Evolutionary conservation across 2,329 filamentous ascomycete species (phyloP).

Genomic region (Colletotrichum navitas): DNA sequence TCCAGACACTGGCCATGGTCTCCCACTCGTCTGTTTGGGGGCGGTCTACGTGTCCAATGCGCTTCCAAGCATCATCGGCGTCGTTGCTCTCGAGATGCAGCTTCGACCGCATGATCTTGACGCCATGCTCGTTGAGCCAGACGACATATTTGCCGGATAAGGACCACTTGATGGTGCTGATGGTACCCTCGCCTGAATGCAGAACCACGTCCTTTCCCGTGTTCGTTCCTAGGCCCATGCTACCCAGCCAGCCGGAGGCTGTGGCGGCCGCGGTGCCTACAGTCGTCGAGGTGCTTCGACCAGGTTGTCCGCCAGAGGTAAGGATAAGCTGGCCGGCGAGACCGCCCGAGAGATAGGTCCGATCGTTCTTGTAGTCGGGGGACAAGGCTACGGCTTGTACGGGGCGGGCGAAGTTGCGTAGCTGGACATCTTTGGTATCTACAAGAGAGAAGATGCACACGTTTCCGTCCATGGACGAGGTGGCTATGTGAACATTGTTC

Average conservation of each 20-base stretch:
- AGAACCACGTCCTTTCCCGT: slow-evolving; percentile 87
- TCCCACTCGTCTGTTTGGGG: slow-evolving; percentile 92
- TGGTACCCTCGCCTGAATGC: slow-evolving; percentile 91
- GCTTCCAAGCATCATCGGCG: slow-evolving; percentile 89
- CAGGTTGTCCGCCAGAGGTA: slow-evolving; percentile 83
- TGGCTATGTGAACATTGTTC: slow-evolving; percentile 93
- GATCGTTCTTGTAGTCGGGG: slow-evolving; percentile 91
- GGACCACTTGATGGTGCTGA: slow-evolving; percentile 95
- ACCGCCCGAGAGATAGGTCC: slow-evolving; percentile 91
- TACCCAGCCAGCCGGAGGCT: slow-evolving; percentile 91
- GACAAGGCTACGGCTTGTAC: slow-evolving; percentile 94
- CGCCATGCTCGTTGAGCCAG: slow-evolving; percentile 97
- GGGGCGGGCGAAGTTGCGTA: slow-evolving; percentile 93
- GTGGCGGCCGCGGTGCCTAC: slow-evolving; percentile 84
- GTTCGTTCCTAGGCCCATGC: slow-evolving; percentile 83
- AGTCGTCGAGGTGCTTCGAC: slow-evolving; percentile 89
- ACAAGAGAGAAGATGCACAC: slow-evolving; percentile 91
- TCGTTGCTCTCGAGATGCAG: slow-evolving; percentile 82
- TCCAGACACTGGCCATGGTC: slow-evolving; percentile 97
- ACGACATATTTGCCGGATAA: slow-evolving; percentile 90
- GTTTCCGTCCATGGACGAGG: slow-evolving; percentile 94
- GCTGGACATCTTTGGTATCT: slow-evolving; percentile 88
- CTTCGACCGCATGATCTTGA: slow-evolving; percentile 97
- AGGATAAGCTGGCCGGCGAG: slow-evolving; percentile 88
- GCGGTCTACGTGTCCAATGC: slow-evolving; percentile 91